Conservation (phyloP, 495 filamentous ascomycete species). For the Aspergillus hancockii region DNA sequence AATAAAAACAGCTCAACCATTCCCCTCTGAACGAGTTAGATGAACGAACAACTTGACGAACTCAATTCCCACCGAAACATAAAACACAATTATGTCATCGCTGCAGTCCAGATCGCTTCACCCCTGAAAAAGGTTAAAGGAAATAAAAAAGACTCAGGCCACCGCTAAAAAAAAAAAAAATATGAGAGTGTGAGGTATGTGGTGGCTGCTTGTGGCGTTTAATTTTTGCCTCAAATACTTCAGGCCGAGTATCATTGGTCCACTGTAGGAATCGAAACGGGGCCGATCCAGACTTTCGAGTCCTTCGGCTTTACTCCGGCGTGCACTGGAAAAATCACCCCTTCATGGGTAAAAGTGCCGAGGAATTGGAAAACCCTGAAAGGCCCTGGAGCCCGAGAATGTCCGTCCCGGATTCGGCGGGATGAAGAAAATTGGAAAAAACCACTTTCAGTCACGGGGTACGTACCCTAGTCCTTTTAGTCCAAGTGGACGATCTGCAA, state of each 20-base stretch:
- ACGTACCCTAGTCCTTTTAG: neutral
- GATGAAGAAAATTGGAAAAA: slow-evolving; percentile 6
- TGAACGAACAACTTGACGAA: neutral
- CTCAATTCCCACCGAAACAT: neutral
- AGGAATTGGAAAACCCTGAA: slow-evolving; percentile 1
- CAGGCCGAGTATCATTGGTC: neutral
- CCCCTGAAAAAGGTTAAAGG: neutral
- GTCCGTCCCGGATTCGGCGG: slow-evolving; percentile 20
- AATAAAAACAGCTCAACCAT: neutral
- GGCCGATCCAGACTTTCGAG: slow-evolving; percentile 1
- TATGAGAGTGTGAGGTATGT: neutral
- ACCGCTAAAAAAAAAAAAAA: neutral
- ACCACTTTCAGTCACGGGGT: neutral
- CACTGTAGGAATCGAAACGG: neutral
- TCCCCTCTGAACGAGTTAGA: neutral
- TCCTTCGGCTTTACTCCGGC: slow-evolving; percentile 33
- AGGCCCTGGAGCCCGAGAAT: slow-evolving; percentile 2
- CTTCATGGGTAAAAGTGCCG: slow-evolving; percentile 20
- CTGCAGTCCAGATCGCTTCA: neutral
- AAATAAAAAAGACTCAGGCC: neutral
- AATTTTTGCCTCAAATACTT: neutral
- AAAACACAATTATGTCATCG: neutral
- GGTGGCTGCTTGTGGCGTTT: neutral
- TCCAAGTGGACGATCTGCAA: slow-evolving; percentile 23
- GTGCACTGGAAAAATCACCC: slow-evolving; percentile 23